phyloP scores from a whole-genome alignment of 345 rosid genomes.

The Microcos paniculata region DNA sequence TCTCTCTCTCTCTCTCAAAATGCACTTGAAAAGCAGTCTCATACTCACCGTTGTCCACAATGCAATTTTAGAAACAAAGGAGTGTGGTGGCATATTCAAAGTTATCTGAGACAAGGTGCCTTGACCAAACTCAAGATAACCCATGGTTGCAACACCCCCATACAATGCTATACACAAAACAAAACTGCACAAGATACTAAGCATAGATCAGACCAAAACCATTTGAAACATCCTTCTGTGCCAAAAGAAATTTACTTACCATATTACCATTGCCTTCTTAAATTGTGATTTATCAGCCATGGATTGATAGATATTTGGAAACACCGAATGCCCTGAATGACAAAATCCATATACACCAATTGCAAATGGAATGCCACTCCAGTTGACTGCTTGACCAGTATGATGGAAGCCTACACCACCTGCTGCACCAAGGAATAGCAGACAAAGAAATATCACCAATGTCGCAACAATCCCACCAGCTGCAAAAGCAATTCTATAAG shows the following conservation, averaged over 20 bases:
- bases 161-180: slow-evolving; percentile 55
- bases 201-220: not conserved
- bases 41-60: slow-evolving; percentile 81
- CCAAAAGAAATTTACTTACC: slow-evolving; percentile 40
- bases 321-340: slow-evolving; percentile 80
- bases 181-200: slow-evolving; percentile 55
- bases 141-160: slow-evolving; percentile 79
- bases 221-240: slow-evolving; percentile 1
- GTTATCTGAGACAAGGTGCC: slow-evolving; percentile 87
- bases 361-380: slow-evolving; percentile 85
- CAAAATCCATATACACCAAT: slow-evolving; percentile 87
- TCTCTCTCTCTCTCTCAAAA: not conserved
- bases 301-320: slow-evolving; percentile 93
- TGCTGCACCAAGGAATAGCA: slow-evolving; percentile 51
- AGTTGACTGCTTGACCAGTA: slow-evolving; percentile 60
- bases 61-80: slow-evolving; percentile 64
- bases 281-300: slow-evolving; percentile 92
- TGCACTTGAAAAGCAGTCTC: not conserved
- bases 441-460: slow-evolving; percentile 51
- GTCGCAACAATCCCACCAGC: slow-evolving; percentile 92
- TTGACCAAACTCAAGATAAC: slow-evolving; percentile 84
- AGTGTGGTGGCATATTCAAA: slow-evolving; percentile 71
- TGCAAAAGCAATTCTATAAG: slow-evolving; percentile 25
- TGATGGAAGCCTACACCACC: slow-evolving; percentile 79
- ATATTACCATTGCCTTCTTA: slow-evolving; percentile 54